These are phyloP conservation scores for Venturia oleaginea DNA, from an alignment of 2,329 filamentous ascomycete genomes.

Conservation along the genomic window DNA sequence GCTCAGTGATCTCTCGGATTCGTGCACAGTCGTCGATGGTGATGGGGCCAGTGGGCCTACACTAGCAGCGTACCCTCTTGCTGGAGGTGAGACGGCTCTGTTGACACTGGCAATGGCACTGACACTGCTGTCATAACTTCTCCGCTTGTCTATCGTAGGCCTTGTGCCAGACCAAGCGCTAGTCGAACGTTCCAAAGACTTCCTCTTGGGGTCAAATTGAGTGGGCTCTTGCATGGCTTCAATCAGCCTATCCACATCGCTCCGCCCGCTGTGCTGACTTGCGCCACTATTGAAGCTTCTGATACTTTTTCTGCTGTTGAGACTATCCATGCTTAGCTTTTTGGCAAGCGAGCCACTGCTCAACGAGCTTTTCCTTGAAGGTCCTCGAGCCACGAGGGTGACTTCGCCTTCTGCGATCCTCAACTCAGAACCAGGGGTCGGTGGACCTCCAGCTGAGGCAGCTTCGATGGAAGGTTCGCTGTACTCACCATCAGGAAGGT, in stretches of 20 bases:
- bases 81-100: background rate
- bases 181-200: background rate
- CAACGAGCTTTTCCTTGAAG: conserved; percentile 15
- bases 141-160: conserved; percentile 15
- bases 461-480: conserved; percentile 6
- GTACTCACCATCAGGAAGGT: conserved; percentile 43
- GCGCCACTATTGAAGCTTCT: conserved; percentile 32
- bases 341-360: conserved; percentile 18
- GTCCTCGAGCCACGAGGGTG: conserved; percentile 48
- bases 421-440: conserved; percentile 14
- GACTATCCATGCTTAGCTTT: conserved; percentile 22
- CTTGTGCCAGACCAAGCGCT: conserved; percentile 7
- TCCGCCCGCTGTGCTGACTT: conserved; percentile 38
- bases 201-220: conserved; percentile 18
- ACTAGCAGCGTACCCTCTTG: conserved; percentile 35
- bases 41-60: conserved; percentile 32
- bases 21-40: conserved; percentile 33
- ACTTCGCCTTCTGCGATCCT: conserved; percentile 42
- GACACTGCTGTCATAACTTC: conserved; percentile 16
- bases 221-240: conserved; percentile 59
- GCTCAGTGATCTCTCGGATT: conserved; percentile 24
- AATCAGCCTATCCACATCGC: conserved; percentile 62
- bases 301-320: conserved; percentile 18
- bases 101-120: background rate
- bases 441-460: conserved; percentile 1